Conservation (phyloP, 176 grass and related monocot genomes). For the Guadua angustifolia region DNA sequence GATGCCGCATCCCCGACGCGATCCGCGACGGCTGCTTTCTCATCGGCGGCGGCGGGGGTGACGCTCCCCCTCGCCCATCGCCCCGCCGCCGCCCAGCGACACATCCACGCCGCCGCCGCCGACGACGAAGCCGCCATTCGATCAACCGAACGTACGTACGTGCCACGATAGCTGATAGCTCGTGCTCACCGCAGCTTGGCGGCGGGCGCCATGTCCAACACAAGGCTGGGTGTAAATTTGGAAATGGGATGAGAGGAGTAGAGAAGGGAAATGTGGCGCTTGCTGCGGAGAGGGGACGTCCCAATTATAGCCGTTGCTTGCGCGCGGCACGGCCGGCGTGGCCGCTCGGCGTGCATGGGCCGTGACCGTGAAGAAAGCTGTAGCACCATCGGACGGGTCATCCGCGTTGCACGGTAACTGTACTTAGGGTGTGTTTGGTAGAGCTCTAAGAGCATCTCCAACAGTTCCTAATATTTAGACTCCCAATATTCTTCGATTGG, state of each 20-base stretch:
- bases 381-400: neutral
- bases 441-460: too few species aligned
- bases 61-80: neutral
- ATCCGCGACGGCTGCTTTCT: slow-evolving; percentile 64
- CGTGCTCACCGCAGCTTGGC: slow-evolving; percentile 26
- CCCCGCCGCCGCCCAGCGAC: slow-evolving; percentile 27
- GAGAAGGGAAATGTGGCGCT: slow-evolving; percentile 35
- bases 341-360: neutral
- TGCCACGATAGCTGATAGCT: neutral
- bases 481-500: too few species aligned
- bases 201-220: neutral
- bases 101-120: slow-evolving; percentile 27
- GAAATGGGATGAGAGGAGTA: neutral
- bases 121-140: slow-evolving; percentile 38
- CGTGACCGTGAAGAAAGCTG: neutral
- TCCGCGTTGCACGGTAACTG: neutral
- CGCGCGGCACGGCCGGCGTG: slow-evolving; percentile 52
- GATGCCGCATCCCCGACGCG: slow-evolving; percentile 45
- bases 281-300: slow-evolving; percentile 13
- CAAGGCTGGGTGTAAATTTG: slow-evolving; percentile 39
- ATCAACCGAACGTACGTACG: neutral
- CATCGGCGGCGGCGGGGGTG: neutral
- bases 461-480: too few species aligned
- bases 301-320: slow-evolving; percentile 58
- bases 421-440: too few species aligned